phyloP scores from a whole-genome alignment of 2,329 filamentous ascomycete species.

The Byssothecium circinans region DNA sequence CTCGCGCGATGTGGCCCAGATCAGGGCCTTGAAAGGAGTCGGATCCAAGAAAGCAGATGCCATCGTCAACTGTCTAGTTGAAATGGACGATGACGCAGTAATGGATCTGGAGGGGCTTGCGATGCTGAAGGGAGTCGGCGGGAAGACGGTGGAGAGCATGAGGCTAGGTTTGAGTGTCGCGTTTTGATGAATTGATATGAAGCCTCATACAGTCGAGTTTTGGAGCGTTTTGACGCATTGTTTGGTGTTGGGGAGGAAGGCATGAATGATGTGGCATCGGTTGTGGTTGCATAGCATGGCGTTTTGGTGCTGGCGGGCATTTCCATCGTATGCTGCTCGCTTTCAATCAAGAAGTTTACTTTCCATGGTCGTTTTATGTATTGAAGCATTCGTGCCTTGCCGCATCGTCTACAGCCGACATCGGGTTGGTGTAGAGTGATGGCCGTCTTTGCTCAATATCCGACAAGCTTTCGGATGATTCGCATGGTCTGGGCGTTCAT shows the following conservation, averaged over 20 bases:
- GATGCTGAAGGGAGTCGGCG: slow-evolving; percentile 52
- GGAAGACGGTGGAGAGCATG: slow-evolving; percentile 56
- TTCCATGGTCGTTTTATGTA: too few relatives aligned
- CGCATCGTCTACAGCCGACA: too few relatives aligned
- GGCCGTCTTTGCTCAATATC: too few relatives aligned
- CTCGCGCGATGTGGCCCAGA: slow-evolving; percentile 66
- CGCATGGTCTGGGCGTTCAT: neutral
- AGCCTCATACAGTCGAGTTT: too few relatives aligned
- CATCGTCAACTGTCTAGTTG: slow-evolving; percentile 53
- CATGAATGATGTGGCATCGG: neutral
- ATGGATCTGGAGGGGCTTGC: slow-evolving; percentile 48
- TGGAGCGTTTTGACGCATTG: slow-evolving; percentile 28
- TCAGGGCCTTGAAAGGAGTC: slow-evolving; percentile 69
- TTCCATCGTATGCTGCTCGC: neutral
- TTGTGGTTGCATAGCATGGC: slow-evolving; percentile 2
- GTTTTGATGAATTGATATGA: too few relatives aligned
- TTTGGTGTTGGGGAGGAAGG: neutral
- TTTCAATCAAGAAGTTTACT: too few relatives aligned
- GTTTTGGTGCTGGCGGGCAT: neutral
- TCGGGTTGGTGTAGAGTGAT: too few relatives aligned
- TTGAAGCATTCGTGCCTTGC: too few relatives aligned
- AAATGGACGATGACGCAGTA: slow-evolving; percentile 49
- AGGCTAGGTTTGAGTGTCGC: slow-evolving; percentile 41
- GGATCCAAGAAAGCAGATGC: slow-evolving; percentile 69
- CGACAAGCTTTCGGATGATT: slow-evolving; percentile 1